Evolutionary conservation across 306 rosid genomes (phyloP), one percentile per base, ranked within the genome.

Genomic region (Hippophae gyantsensis): DNA sequence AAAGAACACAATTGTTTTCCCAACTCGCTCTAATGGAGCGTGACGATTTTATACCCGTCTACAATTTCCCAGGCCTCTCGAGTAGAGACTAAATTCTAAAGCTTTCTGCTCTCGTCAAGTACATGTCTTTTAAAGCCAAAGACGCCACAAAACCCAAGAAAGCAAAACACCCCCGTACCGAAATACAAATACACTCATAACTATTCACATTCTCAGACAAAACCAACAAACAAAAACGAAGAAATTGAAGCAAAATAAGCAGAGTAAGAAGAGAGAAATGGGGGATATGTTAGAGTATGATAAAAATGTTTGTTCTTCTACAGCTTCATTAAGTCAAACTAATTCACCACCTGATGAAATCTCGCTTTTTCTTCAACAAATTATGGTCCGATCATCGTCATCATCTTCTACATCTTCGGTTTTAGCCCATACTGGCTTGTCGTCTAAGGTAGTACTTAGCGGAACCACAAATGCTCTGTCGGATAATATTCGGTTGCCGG

Each of bases 321-420:
- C 81, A 26, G 9, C 82, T 58, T 52, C 76, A n/a, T 48, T 60
- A 14, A 52, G 63, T 61, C 75, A 61, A 48, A 43, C 62, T 14
- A 45, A 72, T 55, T 68, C 87, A 48, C 68, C 89, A 13, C 69
- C 89, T 13, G 98, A 92, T 60, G 98, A 92, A 58, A 81, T 92
- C 75, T 87, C 98, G 41, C 82, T 87, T 60, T 83, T 92, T 47
- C 93, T 92, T 43, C 89, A 76, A 58, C 98, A 92, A 79, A 81
- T 87, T 79, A 74, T 92, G 54, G 82, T 80, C 44, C 89, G 83
- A 61, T 81, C 98, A 0, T 32, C 38, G 38, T 83, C 89, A 7
- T 52, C 85, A 1, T 55, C 6, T 13, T 10, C 77, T 10, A 44
- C 77, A 13, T 27, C 73, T 25, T 59, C 70, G 40, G 58, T 62